Evolutionary conservation across 495 filamentous ascomycete genomes (phyloP).

Genomic region (Hypoxylon lienhwacheense): DNA sequence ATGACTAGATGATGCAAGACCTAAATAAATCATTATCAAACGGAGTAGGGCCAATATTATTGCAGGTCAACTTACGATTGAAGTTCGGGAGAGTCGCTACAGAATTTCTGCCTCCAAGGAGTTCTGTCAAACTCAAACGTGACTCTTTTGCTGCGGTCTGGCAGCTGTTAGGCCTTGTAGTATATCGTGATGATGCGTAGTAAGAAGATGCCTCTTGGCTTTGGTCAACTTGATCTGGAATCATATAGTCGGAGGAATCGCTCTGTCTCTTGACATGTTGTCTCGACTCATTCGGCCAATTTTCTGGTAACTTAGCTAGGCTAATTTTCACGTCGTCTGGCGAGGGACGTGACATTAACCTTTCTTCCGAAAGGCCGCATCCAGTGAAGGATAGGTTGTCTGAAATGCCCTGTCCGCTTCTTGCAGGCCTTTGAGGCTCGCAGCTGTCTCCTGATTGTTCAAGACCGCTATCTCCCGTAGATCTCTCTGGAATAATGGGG

Average conservation of each 20-base stretch:
- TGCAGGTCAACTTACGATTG: slow-evolving; percentile 22
- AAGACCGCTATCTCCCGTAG: slow-evolving; percentile 7
- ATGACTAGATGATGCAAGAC: slow-evolving; percentile 23
- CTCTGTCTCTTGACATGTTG: neutral
- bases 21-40: slow-evolving; percentile 21
- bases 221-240: slow-evolving; percentile 2
- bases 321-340: neutral
- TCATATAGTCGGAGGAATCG: neutral
- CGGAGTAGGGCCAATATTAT: neutral
- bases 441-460: slow-evolving; percentile 1
- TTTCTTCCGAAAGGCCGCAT: neutral
- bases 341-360: neutral
- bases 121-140: slow-evolving; percentile 19
- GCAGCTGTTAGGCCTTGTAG: slow-evolving; percentile 25
- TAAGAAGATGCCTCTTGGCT: slow-evolving; percentile 21
- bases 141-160: slow-evolving; percentile 24
- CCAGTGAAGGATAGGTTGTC: neutral
- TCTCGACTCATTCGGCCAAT: neutral
- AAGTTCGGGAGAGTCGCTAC: slow-evolving; percentile 15
- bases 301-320: neutral
- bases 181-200: slow-evolving; percentile 35
- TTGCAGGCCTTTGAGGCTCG: neutral
- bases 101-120: slow-evolving; percentile 19
- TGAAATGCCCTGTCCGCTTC: neutral
- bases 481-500: slow-evolving; percentile 25